Evolutionary conservation across 1,139 yeast species (phyloP), one percentile per base, ranked within the genome.

Genomic region (Taphrina deformans): DNA sequence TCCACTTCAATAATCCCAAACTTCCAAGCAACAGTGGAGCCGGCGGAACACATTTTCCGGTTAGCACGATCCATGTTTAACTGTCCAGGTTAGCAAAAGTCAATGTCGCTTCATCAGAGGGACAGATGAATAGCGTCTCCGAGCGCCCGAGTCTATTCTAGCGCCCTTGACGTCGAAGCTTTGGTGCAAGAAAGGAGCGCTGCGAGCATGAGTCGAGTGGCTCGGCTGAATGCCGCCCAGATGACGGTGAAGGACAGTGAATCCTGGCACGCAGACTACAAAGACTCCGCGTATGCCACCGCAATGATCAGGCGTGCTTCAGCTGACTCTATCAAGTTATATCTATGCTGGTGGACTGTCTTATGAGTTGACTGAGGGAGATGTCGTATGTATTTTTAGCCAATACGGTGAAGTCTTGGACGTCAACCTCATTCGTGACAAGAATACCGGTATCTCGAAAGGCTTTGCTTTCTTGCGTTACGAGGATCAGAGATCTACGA

Each of bases 361-460:
- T 12, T 76, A 72, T 21, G 83, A 82, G 55, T 74, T 91, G 48
- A 83, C 84, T 9, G 96, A 89, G 71, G 85, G 85, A 50, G 98
- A 93, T 72, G 75, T 93, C 1, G 73, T 91, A 10, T 82, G 85
- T 0, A 83, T 92, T 45, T 93, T 93, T 73, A 88, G 97, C 3
- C 98, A 93, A 73, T 93, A 82, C 74, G 99, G 99, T 0, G 82
- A 86, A 29, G 97, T 97, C 0, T 87, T 89, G 0, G 91, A 88
- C 72, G 74, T 92, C 46, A 85, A 87, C 66, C 77, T 93, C 66
- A 80, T 84, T n/a, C 80, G 91, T 66, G 93, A 89, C 72, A 79
- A 79, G 67, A 83, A 83, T 2, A 82, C 89, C 0, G 91, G 92
- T 1, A 82, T 83, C 69, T 84, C 90, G 7, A 80, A 82, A 64